A percentile compares a stretch with the other conserved stretches of the same genome.
phyloP scores from a whole-genome alignment of 2,329 filamentous ascomycete species.

The Botrytis cinerea region DNA sequence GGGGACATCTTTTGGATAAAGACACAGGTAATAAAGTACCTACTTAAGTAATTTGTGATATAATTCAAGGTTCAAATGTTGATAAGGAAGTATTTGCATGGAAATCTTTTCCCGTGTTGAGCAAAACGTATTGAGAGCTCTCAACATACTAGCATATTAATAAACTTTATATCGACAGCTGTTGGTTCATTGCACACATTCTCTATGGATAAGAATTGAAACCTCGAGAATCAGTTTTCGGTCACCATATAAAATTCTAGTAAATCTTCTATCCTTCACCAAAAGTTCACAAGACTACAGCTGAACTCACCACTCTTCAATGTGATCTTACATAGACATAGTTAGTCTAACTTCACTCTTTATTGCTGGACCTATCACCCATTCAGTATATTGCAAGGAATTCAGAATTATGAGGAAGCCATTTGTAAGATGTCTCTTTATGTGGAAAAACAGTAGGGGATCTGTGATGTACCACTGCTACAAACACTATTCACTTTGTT shows the following conservation, averaged over 20 bases:
- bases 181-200: too few species aligned
- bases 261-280: background rate
- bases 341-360: background rate
- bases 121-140: background rate
- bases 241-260: background rate
- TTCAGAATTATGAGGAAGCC: background rate
- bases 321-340: background rate
- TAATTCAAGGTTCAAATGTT: background rate
- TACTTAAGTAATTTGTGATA: too few species aligned
- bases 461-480: background rate
- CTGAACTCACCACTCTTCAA: background rate
- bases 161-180: too few species aligned
- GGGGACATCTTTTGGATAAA: background rate
- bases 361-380: background rate
- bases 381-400: accelerated
- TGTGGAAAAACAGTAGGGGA: background rate
- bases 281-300: background rate
- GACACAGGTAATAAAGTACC: too few species aligned
- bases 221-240: too few species aligned
- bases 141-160: too few species aligned
- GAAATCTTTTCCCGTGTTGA: background rate
- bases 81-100: background rate
- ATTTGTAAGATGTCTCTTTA: background rate
- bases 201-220: too few species aligned
- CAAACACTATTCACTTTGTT: background rate